Evolutionary conservation across 2,329 filamentous ascomycete genomes (phyloP).

Genomic region (Apiospora phragmitis): DNA sequence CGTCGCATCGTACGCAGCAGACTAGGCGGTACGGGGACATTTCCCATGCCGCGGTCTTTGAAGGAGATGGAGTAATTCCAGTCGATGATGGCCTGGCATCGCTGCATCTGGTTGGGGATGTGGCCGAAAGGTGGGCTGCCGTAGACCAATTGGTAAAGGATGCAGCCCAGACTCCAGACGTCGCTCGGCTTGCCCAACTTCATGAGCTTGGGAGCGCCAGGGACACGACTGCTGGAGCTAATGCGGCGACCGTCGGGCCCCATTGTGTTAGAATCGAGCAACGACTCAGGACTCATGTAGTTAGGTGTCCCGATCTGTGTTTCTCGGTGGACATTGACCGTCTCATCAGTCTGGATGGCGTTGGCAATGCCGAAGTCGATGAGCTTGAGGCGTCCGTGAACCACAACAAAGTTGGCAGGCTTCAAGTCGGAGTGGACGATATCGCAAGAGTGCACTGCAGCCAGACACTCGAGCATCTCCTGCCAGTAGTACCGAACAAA

Average conservation of each 20-base stretch:
- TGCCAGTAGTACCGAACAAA: conserved; percentile 99
- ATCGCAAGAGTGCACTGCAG: conserved; percentile 83
- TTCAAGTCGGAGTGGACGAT: conserved; percentile 98
- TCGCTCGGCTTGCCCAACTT: conserved; percentile 95
- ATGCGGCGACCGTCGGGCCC: conserved; percentile 40
- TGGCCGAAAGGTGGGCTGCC: conserved; percentile 95
- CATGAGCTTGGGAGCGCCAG: conserved; percentile 67
- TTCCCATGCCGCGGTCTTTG: conserved; percentile 68
- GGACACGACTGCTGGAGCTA: conserved; percentile 24
- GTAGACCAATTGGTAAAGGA: conserved; percentile 97
- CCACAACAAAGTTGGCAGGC: conserved; percentile 93
- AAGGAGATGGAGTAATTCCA: conserved; percentile 73
- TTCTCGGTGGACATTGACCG: conserved; percentile 95
- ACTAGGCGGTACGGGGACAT: conserved; percentile 56
- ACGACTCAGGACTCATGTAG: conserved; percentile 96
- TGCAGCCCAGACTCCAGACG: conserved; percentile 94
- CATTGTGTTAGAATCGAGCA: conserved; percentile 76
- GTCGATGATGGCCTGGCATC: conserved; percentile 85
- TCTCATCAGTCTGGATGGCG: conserved; percentile 92
- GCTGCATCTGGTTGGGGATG: conserved; percentile 81
- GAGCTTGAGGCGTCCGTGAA: conserved; percentile 86
- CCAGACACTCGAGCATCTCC: conserved; percentile 96
- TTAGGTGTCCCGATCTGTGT: conserved; percentile 94
- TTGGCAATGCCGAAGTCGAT: conserved; percentile 99
- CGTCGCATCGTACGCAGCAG: conserved; percentile 62